Conservation (phyloP, 768 basidiomycete genomes). For the Boletus fagicola region DNA sequence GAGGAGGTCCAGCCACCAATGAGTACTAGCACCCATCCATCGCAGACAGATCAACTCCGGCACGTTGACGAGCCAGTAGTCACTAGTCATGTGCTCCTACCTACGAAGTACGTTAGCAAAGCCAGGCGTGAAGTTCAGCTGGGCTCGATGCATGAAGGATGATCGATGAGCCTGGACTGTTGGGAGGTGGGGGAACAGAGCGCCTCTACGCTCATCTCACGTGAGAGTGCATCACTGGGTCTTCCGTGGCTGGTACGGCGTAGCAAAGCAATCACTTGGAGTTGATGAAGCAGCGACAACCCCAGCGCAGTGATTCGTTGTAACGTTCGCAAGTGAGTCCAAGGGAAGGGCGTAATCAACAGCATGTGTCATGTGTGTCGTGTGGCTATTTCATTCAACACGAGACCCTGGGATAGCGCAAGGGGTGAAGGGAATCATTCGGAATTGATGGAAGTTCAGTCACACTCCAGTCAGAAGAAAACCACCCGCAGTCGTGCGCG, state of each 20-base stretch:
- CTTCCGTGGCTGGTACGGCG: neutral
- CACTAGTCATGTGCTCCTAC: no score
- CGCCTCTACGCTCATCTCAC: neutral
- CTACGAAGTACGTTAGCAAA: neutral
- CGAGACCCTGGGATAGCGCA: neutral
- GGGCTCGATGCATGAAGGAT: neutral
- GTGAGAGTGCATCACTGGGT: neutral
- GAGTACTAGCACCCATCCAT: neutral
- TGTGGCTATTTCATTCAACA: neutral
- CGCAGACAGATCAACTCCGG: neutral
- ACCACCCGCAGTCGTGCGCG: neutral
- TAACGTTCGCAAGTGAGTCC: neutral
- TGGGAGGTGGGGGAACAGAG: neutral
- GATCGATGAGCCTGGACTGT: neutral
- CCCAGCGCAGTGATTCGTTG: neutral
- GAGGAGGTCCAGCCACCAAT: neutral
- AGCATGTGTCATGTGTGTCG: neutral
- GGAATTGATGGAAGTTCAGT: neutral
- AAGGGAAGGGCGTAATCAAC: neutral
- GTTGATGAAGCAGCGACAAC: neutral
- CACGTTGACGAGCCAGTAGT: neutral
- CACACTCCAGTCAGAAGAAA: neutral
- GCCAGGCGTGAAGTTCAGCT: neutral
- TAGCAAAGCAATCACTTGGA: neutral
- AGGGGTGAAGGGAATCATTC: neutral